phyloP scores from a whole-genome alignment of 2,329 filamentous ascomycete genomes.

The Penicillium sp. region DNA sequence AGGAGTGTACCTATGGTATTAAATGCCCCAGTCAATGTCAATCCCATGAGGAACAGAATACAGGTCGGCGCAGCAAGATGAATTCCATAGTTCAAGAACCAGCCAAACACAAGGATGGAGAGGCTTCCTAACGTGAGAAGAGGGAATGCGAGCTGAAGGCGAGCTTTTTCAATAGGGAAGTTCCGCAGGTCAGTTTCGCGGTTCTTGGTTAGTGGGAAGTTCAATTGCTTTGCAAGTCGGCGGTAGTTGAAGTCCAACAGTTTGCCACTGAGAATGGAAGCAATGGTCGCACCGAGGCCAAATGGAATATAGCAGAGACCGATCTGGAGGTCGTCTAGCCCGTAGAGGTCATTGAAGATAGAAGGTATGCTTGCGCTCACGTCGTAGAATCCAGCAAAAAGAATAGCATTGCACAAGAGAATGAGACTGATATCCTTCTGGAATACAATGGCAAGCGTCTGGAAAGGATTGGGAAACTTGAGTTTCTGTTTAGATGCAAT shows the following conservation, averaged over 20 bases:
- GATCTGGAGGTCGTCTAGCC: conserved; percentile 43
- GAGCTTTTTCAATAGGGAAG: conserved; percentile 47
- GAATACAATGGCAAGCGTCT: conserved; percentile 36
- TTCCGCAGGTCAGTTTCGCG: conserved; percentile 38
- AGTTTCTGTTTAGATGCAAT: conserved; percentile 23
- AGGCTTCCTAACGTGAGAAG: conserved; percentile 34
- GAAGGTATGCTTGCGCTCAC: conserved; percentile 43
- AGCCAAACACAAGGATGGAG: conserved; percentile 43
- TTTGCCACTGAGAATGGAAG: conserved; percentile 41
- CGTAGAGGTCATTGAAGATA: conserved; percentile 39
- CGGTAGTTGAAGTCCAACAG: conserved; percentile 48
- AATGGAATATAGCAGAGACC: conserved; percentile 47
- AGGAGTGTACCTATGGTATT: conserved; percentile 50
- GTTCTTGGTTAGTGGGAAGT: conserved; percentile 36
- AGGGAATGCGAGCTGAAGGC: conserved; percentile 44
- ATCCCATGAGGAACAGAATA: conserved; percentile 43
- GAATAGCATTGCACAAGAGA: conserved; percentile 39
- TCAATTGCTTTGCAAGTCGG: conserved; percentile 33
- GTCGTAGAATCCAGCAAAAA: conserved; percentile 46
- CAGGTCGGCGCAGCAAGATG: conserved; percentile 39
- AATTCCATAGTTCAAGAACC: conserved; percentile 38
- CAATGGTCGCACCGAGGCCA: conserved; percentile 42
- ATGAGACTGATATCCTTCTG: conserved; percentile 41
- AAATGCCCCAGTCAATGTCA: conserved; percentile 43
- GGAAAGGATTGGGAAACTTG: conserved; percentile 41